Evolutionary conservation across 768 basidiomycete species (phyloP).

Genomic region (Coprinellus micaceus): DNA sequence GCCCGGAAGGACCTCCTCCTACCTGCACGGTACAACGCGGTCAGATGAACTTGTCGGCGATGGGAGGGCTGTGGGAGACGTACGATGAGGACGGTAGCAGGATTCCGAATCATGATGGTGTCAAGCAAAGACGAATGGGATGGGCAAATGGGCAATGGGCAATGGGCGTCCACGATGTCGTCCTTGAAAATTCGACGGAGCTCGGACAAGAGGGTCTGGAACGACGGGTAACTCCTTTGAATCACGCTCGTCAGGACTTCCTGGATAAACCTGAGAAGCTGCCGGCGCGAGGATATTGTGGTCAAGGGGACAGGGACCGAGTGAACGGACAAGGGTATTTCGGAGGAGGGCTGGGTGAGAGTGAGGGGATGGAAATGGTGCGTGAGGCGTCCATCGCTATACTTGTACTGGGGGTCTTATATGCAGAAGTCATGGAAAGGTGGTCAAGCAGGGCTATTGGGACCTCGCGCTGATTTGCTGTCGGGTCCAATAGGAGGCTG

Average conservation of each 20-base stretch:
- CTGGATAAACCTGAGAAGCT: neutral
- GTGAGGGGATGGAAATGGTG: too few species aligned
- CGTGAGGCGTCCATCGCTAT: too few species aligned
- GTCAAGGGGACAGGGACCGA: neutral
- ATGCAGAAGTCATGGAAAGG: too few species aligned
- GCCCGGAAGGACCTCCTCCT: constrained; percentile 15
- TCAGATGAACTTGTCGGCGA: neutral
- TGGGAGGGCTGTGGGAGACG: constrained; percentile 6
- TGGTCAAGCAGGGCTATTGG: too few species aligned
- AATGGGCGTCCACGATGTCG: too few species aligned
- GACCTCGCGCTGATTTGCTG: too few species aligned
- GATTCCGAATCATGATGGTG: neutral
- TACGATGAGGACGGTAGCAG: constrained; percentile 20
- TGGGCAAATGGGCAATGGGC: too few species aligned
- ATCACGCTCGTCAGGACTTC: neutral
- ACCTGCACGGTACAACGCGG: constrained; percentile 4
- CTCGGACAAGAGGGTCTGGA: neutral
- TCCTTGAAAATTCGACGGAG: neutral
- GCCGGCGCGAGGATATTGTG: neutral
- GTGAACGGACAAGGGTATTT: too few species aligned
- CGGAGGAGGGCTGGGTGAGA: too few species aligned
- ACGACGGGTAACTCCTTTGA: neutral
- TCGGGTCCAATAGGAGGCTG: too few species aligned
- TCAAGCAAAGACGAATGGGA: neutral
- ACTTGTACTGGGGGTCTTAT: too few species aligned